A percentile compares a stretch with the other conserved stretches of the same genome.
Evolutionary conservation across 805 yeast species (phyloP).

Genomic region (Kregervanrija fluxuum): DNA sequence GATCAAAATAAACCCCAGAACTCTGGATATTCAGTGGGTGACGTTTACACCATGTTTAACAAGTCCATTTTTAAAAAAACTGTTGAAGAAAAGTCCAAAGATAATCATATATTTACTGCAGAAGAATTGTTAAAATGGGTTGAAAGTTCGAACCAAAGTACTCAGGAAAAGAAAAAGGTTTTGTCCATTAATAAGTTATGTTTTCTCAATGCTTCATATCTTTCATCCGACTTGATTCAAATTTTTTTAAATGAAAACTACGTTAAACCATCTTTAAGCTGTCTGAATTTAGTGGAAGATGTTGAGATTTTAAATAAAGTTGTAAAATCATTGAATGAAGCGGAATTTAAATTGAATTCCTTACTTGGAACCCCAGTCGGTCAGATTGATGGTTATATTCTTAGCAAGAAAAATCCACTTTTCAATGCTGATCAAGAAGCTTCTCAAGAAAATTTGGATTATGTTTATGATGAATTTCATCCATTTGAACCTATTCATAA

Average conservation of each 20-base stretch:
- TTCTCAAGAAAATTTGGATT: constrained; percentile 29
- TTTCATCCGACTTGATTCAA: constrained; percentile 73
- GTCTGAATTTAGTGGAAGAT: constrained; percentile 26
- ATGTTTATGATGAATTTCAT: constrained; percentile 46
- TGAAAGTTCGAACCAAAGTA: constrained; percentile 23
- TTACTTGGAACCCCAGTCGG: constrained; percentile 30
- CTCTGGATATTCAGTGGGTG: constrained; percentile 69
- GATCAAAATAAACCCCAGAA: constrained; percentile 51
- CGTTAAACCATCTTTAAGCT: constrained; percentile 33
- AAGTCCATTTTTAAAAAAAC: constrained; percentile 32
- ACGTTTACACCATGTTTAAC: constrained; percentile 57
- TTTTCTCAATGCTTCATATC: constrained; percentile 60
- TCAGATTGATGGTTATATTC: constrained; percentile 49
- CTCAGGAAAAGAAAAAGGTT: constrained; percentile 36
- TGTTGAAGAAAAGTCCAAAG: neutral
- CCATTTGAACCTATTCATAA: constrained; percentile 41
- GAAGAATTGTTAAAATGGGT: constrained; percentile 36
- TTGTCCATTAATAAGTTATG: constrained; percentile 63
- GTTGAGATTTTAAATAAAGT: constrained; percentile 25
- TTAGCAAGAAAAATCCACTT: constrained; percentile 51
- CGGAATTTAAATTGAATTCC: constrained; percentile 36
- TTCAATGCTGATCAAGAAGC: constrained; percentile 35
- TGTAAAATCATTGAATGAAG: constrained; percentile 36
- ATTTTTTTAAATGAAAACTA: constrained; percentile 41
- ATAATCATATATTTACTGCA: constrained; percentile 18